A percentile compares a stretch with the other conserved stretches of the same genome.
phyloP scores from a whole-genome alignment of 345 rosid species.

The Eucalyptus albens region DNA sequence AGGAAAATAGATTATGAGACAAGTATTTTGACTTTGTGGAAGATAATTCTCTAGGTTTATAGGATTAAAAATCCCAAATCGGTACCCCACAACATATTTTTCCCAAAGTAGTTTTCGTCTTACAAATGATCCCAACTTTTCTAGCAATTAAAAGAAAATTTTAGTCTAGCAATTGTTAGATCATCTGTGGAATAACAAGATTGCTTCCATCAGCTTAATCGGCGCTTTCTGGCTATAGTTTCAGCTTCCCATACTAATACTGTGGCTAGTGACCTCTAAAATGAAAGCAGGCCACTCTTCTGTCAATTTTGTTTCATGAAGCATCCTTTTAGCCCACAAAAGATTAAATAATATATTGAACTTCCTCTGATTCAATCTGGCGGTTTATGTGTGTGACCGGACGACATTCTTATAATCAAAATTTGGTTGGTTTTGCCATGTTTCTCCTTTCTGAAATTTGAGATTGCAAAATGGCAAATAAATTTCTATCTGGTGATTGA shows the following conservation, averaged over 20 bases:
- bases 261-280: neutral
- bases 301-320: neutral
- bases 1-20: neutral
- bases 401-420: neutral
- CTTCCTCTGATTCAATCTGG: neutral
- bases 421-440: neutral
- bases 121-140: neutral
- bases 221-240: neutral
- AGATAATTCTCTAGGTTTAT: neutral
- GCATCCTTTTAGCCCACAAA: neutral
- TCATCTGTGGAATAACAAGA: neutral
- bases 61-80: neutral
- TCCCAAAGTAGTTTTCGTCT: neutral
- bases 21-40: neutral
- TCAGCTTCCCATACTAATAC: neutral
- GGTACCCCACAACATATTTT: too few species aligned
- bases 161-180: neutral
- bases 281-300: neutral
- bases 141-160: neutral
- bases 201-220: neutral
- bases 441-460: neutral
- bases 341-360: neutral
- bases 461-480: neutral
- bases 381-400: neutral
- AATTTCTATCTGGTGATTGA: neutral